Base-by-base conservation (phyloP, 495 filamentous ascomycete genomes). In the Trichoderma gamsii region DNA sequence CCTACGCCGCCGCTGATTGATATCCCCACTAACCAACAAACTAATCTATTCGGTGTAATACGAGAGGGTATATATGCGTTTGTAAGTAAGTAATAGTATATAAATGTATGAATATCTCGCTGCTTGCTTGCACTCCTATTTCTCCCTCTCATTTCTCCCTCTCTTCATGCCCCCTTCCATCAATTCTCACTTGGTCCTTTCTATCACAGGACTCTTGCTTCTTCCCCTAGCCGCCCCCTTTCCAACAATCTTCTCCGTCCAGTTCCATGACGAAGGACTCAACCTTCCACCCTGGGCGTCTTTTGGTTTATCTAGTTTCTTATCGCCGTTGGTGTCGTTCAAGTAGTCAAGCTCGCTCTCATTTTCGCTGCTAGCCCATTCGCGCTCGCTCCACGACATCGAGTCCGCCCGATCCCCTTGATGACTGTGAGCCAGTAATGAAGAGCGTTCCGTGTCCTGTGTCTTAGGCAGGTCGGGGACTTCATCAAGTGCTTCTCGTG, bases 171-270 rank as follows among this genome's bases (percentile, higher is more conserved):
- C 35, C 35, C 0, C 35, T 38, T 38, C 35, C 35, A 38, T 38
- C 35, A 38, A 49, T 49, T n/a, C 13, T 49, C 44, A 49, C 44
- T 49, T 16, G n/a, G 44, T 49, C 15, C n/a, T n/a, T 49, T 49
- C n/a, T 16, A 25, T 61, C 56, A n/a, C 23, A 27, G 32, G 63
- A 41, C 63, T 65, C 35, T 44, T 65, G 63, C 63, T 72, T 63
- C 49, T 66, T 43, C 63, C 72, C 66, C 70, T 72, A 29, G 67
- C 59, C 51, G 75, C 76, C n/a, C 80, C 78, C 68, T 80, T 83
- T 0, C 84, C 84, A 0, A 81, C 83, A 70, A 86, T 84, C 68
- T 82, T 83, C 71, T 86, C 83, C 2, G 82, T 81, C 84, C 84
- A 86, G 72, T 82, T 85, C 84, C 83, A 85, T 4, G 18, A 72